A percentile compares a stretch with the other conserved stretches of the same genome.
These are phyloP conservation scores for Fusarium falciforme DNA, from an alignment of 2,329 filamentous ascomycete species.

Conservation along the genomic window DNA sequence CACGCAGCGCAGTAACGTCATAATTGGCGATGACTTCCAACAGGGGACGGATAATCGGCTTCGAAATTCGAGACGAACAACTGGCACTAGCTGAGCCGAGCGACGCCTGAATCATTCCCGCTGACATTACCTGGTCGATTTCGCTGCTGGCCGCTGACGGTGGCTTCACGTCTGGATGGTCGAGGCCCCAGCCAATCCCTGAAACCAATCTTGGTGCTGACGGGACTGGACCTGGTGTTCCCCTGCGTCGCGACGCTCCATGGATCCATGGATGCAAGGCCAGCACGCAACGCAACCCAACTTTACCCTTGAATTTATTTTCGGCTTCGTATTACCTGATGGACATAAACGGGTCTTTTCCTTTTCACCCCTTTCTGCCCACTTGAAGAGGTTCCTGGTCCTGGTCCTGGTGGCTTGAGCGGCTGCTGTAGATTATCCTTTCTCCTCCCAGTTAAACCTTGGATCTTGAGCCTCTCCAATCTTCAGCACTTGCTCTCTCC, in stretches of 20 bases:
- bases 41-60: constrained; percentile 33
- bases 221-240: too few relatives aligned
- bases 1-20: constrained; percentile 4
- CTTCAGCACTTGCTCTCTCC: background rate
- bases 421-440: background rate
- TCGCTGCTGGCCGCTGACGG: background rate
- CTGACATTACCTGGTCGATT: background rate
- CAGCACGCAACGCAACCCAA: background rate
- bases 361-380: background rate
- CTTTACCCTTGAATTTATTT: constrained; percentile 20
- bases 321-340: constrained; percentile 14
- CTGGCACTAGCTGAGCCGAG: background rate
- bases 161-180: constrained; percentile 12
- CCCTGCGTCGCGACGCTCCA: constrained; percentile 25
- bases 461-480: background rate
- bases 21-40: background rate
- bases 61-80: background rate
- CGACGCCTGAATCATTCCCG: background rate
- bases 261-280: background rate
- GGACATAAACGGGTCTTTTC: background rate
- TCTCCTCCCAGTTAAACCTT: background rate
- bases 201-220: constrained; percentile 30
- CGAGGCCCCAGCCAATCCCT: constrained; percentile 13
- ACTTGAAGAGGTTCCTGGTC: background rate
- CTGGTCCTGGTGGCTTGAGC: background rate